Conservation (phyloP, 305 asterid species). For the Solanum hybrid region DNA sequence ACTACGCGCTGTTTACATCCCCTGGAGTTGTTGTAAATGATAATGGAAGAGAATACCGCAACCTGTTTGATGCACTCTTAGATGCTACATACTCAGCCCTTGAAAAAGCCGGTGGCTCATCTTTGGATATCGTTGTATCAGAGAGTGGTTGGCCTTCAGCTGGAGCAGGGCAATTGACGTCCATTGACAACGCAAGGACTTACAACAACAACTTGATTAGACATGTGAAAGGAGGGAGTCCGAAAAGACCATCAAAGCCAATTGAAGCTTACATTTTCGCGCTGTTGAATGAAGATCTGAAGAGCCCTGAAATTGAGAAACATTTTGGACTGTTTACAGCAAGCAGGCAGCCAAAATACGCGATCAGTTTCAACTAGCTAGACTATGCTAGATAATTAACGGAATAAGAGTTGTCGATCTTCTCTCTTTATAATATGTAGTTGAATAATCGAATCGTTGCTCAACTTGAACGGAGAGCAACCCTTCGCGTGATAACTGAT, state of each 20-base stretch:
- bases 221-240: constrained; percentile 34
- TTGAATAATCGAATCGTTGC: background rate
- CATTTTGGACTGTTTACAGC: constrained; percentile 43
- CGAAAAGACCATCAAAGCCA: constrained; percentile 38
- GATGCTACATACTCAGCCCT: constrained; percentile 40
- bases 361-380: constrained; percentile 16
- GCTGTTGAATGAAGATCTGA: constrained; percentile 46
- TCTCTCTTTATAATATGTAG: background rate
- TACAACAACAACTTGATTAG: constrained; percentile 30
- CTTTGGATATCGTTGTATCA: constrained; percentile 36
- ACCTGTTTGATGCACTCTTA: constrained; percentile 35
- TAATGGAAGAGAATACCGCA: constrained; percentile 26
- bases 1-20: constrained; percentile 33
- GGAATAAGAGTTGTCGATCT: background rate
- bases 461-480: background rate
- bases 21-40: constrained; percentile 19
- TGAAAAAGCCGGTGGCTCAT: constrained; percentile 39
- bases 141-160: constrained; percentile 65
- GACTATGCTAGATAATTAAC: background rate
- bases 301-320: constrained; percentile 27
- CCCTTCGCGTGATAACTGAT: background rate
- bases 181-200: constrained; percentile 26
- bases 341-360: constrained; percentile 28
- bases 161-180: constrained; percentile 33
- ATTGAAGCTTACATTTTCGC: constrained; percentile 51